Base-by-base conservation (phyloP, 495 filamentous ascomycete species). In the Neurospora sp. region DNA sequence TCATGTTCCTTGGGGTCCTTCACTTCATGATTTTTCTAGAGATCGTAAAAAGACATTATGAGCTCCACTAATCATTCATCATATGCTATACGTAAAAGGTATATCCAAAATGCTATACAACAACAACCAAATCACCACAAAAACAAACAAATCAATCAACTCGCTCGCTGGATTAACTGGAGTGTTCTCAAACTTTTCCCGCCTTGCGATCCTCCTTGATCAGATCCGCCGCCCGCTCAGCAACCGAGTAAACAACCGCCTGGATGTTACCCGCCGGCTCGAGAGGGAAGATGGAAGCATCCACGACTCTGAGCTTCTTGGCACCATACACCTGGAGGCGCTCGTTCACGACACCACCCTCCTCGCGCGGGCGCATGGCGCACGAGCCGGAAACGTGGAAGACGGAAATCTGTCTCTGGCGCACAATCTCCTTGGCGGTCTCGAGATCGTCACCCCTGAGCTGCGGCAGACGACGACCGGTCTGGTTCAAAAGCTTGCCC, bases 231-330 rank as follows among this genome's bases (percentile, higher is more conserved):
- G 85, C 87, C 74, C 81, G 78, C 78, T 90, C 88, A 0, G 86
- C 88, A 27, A 88, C 80, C 0, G 85, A 86, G 79, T 88, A 89
- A 10, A 88, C 85, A 3, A 79, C 78, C 4, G 82, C 81, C 77
- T 84, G 81, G 37, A 88, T 84, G 77, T 88, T 86, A 0, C 82
- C 86, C 9, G 74, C 72, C 8, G 84, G 79, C 70, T 84, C 78
- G 22, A 88, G 61, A 0, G 87, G 86, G 65, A 90, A 83, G 20
- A 88, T 76, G 74, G 86, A 87, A 3, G 87, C 86, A 76, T 90
- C 88, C 0, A 86, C 84, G 2, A 89, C 81, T 70, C 88, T 78
- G 48, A 89, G 73, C 3, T 81, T 78, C 22, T 69, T 76, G 0
- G 81, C 81, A 0, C 86, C 88, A 61, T 88, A 82, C n/a, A 89